These are phyloP conservation scores for Alnus glutinosa DNA, from an alignment of 306 rosid species.

Conservation along the genomic window DNA sequence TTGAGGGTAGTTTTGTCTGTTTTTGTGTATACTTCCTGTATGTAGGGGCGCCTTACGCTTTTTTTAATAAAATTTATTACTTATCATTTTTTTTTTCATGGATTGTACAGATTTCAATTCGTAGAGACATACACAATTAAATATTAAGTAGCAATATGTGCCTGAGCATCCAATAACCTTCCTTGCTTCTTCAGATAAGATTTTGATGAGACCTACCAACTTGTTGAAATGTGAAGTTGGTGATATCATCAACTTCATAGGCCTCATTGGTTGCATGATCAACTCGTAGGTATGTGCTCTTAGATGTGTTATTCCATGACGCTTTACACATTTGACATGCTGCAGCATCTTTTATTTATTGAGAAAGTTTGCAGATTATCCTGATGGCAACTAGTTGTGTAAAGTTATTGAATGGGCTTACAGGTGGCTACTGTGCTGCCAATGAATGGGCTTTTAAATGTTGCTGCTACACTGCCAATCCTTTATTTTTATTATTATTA, in stretches of 20 bases:
- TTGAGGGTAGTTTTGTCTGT: too few relatives aligned
- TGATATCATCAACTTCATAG: conserved; percentile 1
- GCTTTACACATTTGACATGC: neutral
- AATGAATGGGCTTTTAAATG: neutral
- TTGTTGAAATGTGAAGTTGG: conserved; percentile 8
- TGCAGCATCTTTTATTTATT: neutral
- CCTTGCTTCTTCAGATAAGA: neutral
- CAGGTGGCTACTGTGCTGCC: neutral
- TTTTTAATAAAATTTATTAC: too few relatives aligned
- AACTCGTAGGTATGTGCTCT: neutral
- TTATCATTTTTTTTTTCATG: neutral
- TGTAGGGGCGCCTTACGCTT: too few relatives aligned
- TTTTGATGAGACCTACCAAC: neutral
- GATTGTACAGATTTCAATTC: neutral
- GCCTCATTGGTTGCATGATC: neutral
- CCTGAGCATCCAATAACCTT: neutral
- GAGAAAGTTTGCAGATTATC: neutral
- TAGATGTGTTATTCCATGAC: neutral
- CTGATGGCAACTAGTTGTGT: neutral
- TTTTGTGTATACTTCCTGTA: too few relatives aligned
- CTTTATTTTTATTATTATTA: neutral
- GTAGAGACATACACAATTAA: neutral
- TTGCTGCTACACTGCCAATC: neutral
- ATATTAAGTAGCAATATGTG: neutral
- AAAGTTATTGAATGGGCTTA: neutral